phyloP scores from a whole-genome alignment of 352 stramenopile species.

The Phytophthora megakarya region DNA sequence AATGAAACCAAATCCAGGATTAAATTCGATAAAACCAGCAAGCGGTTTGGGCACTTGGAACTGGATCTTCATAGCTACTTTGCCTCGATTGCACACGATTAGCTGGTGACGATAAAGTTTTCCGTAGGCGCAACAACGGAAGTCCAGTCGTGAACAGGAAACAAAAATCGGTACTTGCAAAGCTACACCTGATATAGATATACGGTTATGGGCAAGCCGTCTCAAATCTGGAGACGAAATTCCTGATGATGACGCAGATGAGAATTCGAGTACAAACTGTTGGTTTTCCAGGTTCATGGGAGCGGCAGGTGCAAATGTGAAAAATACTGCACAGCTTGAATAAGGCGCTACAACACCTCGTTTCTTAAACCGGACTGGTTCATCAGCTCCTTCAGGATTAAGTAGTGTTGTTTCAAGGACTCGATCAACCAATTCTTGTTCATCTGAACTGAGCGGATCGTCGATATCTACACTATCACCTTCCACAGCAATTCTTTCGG shows the following conservation, averaged over 20 bases:
- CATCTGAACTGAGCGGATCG: constrained; percentile 35
- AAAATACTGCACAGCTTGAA: constrained; percentile 42
- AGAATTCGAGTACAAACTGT: constrained; percentile 48
- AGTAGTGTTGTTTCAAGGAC: constrained; percentile 40
- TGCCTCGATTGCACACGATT: constrained; percentile 84
- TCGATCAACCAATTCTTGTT: constrained; percentile 38
- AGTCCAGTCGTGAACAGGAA: constrained; percentile 50
- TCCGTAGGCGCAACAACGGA: constrained; percentile 84
- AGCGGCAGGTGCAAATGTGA: constrained; percentile 63
- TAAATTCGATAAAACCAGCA: constrained; percentile 71
- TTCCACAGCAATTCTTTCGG: not conserved
- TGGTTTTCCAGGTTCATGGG: constrained; percentile 44
- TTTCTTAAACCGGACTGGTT: constrained; percentile 45
- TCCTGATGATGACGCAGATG: constrained; percentile 8
- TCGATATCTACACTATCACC: not conserved
- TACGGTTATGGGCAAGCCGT: constrained; percentile 16
- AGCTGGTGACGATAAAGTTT: constrained; percentile 89
- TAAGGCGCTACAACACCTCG: constrained; percentile 60
- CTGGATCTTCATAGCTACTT: constrained; percentile 85
- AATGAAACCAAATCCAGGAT: constrained; percentile 86
- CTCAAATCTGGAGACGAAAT: constrained; percentile 16
- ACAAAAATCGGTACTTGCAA: constrained; percentile 59
- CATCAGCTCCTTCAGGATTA: constrained; percentile 47
- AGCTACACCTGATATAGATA: constrained; percentile 25
- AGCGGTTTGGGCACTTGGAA: constrained; percentile 74